A percentile compares a stretch with the other conserved stretches of the same genome.
Conservation (phyloP, 352 stramenopile species). For the Plasmopara halstedii region DNA sequence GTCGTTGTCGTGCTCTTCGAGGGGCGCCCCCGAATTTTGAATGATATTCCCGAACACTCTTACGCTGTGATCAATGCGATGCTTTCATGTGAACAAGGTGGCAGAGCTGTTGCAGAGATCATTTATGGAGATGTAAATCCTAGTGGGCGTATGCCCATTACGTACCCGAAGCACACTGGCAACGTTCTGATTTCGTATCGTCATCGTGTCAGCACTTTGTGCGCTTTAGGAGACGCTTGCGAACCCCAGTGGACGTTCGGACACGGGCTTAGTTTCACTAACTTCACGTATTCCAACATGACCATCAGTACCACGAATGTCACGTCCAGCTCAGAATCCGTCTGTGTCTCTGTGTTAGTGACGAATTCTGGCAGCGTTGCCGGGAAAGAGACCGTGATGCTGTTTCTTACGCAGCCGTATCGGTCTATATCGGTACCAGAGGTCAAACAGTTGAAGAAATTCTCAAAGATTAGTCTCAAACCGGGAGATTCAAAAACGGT, state of each 20-base stretch:
- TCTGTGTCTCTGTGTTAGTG: conserved; percentile 49
- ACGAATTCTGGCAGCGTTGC: conserved; percentile 48
- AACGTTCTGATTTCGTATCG: conserved; percentile 69
- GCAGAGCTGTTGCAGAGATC: conserved; percentile 75
- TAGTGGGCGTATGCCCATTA: conserved; percentile 77
- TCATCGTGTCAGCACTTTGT: conserved; percentile 41
- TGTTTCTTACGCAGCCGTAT: conserved; percentile 70
- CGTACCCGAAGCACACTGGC: conserved; percentile 60
- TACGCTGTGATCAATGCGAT: conserved; percentile 70
- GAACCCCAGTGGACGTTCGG: conserved; percentile 62
- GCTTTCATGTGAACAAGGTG: conserved; percentile 64
- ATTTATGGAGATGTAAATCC: conserved; percentile 73
- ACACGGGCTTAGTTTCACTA: conserved; percentile 57
- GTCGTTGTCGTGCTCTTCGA: conserved; percentile 72
- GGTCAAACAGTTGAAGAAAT: conserved; percentile 74
- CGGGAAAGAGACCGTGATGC: conserved; percentile 72
- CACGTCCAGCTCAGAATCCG: conserved; percentile 9
- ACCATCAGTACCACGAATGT: conserved; percentile 33
- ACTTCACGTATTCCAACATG: conserved; percentile 43
- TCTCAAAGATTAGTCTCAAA: conserved; percentile 59
- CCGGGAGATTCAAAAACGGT: conserved; percentile 32
- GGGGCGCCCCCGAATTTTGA: conserved; percentile 63
- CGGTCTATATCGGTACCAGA: conserved; percentile 58
- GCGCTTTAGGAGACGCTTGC: conserved; percentile 32
- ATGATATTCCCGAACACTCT: conserved; percentile 35